Evolutionary conservation across 2,329 filamentous ascomycete genomes (phyloP), one percentile per base, ranked within the genome.

Genomic region (Helotiales sp.): DNA sequence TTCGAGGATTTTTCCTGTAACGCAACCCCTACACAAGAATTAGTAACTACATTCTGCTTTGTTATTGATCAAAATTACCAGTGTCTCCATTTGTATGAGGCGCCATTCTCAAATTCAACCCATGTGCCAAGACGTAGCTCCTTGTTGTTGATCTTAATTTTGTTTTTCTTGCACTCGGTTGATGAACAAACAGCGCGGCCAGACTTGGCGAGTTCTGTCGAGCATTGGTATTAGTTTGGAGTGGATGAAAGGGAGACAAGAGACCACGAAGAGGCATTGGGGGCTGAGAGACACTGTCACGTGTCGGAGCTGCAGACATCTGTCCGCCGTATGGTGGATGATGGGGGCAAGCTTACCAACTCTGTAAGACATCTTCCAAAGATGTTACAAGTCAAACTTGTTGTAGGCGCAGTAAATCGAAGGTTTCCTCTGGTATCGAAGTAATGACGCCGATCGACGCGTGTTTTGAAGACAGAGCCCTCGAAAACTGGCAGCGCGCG

Each of bases 61-160:
- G 19, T 19, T 7, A 19, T 29, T 4, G 46, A 33, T 13, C 19
- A 30, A 24, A 24, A 47, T 70, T 80, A 96, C 93, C 93, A 97
- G 72, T 98, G 93, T 70, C 88, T 89, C 86, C 89, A 98, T 57
- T 77, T 73, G 84, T 86, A 96, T 68, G 80, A 81, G 40, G 83
- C 83, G 68, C 86, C 80, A 0, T 78, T 67, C 0, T 76, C 52
- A 63, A 88, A 81, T 8, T 81, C 82, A 62, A 96, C 82, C 79
- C 87, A 90, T 22, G 81, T 81, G 40, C 90, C 93, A 53, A 92
- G 83, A 55, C 93, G 88, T 2, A 96, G 76, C 63, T 91, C 85
- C 55, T 88, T 91, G 76, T 96, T 96, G 25, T 69, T 65, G 69
- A 96, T 91, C 75, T 96, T 96, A 68, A 81, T 70, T 1, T 70